A percentile compares a stretch with the other conserved stretches of the same genome.
phyloP scores from a whole-genome alignment of 371 early-diverging fungal species.

The Mucor saturninus region DNA sequence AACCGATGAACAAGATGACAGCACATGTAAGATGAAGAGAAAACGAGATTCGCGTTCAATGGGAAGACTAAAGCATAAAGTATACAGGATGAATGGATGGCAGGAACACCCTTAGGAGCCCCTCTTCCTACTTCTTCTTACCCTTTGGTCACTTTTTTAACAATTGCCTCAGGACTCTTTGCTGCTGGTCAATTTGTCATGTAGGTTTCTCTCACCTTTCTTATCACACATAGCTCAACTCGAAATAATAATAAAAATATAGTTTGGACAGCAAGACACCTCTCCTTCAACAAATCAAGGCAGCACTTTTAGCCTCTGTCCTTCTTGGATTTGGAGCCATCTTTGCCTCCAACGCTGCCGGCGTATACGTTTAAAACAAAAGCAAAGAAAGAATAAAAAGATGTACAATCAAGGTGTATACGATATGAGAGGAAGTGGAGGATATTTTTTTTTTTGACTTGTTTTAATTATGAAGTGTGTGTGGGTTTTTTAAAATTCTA shows the following conservation, averaged over 20 bases:
- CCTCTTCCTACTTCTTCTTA: conserved; percentile 38
- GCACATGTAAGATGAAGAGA: conserved; percentile 20
- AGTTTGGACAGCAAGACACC: conserved; percentile 49
- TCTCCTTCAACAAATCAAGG: conserved; percentile 41
- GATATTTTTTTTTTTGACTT: no score
- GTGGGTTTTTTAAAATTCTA: background rate
- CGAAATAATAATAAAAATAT: background rate
- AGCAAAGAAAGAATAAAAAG: background rate
- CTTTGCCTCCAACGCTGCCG: conserved; percentile 53
- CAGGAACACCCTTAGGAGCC: conserved; percentile 35
- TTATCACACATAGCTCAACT: background rate
- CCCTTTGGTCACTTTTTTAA: conserved; percentile 36
- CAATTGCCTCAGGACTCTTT: conserved; percentile 37
- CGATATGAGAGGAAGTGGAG: no score
- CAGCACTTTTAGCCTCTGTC: conserved; percentile 43
- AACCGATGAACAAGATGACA: conserved; percentile 21
- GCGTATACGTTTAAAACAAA: conserved; percentile 47
- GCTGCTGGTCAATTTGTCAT: conserved; percentile 46
- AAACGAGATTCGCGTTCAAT: background rate
- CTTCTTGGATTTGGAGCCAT: conserved; percentile 53
- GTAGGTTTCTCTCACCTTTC: conserved; percentile 26
- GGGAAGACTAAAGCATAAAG: background rate
- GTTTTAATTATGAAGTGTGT: no score
- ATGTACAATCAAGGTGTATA: no score
- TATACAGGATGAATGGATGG: conserved; percentile 38